Percentiles rank a stretch among this genome's conserved stretches.
These are phyloP conservation scores for Phalaenopsis equestris DNA, from an alignment of 106 monocot species.

Conservation along the genomic window DNA sequence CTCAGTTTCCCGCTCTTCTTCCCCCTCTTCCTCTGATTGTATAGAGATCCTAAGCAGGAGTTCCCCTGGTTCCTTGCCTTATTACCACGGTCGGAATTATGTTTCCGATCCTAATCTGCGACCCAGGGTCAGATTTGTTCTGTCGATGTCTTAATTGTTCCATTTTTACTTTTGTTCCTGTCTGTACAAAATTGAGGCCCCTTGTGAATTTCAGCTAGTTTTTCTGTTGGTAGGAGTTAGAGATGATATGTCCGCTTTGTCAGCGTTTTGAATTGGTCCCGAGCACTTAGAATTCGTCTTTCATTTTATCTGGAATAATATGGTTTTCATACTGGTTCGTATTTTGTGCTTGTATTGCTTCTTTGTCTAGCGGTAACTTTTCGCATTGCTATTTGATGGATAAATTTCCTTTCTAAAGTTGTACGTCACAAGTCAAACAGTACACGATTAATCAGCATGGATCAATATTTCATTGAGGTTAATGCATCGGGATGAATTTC, in stretches of 20 bases:
- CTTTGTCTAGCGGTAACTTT: not conserved
- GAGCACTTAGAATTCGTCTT: not conserved
- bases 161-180: not conserved
- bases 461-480: not conserved
- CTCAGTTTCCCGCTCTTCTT: constrained; percentile 1
- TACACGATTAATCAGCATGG: not conserved
- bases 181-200: not conserved
- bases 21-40: constrained; percentile 49
- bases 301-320: not conserved
- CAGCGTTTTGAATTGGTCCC: not conserved
- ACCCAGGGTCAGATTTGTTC: constrained; percentile 45
- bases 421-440: not conserved
- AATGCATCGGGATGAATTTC: not conserved
- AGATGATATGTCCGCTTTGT: not conserved
- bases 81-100: constrained; percentile 53
- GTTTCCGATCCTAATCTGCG: constrained; percentile 37
- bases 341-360: not conserved
- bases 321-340: not conserved
- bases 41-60: constrained; percentile 43
- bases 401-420: not conserved
- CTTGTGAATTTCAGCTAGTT: not conserved
- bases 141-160: not conserved
- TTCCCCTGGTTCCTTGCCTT: constrained; percentile 49
- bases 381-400: not conserved
- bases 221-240: not conserved